Conservation (phyloP, 2,329 filamentous ascomycete species). For the Fusarium foetens region DNA sequence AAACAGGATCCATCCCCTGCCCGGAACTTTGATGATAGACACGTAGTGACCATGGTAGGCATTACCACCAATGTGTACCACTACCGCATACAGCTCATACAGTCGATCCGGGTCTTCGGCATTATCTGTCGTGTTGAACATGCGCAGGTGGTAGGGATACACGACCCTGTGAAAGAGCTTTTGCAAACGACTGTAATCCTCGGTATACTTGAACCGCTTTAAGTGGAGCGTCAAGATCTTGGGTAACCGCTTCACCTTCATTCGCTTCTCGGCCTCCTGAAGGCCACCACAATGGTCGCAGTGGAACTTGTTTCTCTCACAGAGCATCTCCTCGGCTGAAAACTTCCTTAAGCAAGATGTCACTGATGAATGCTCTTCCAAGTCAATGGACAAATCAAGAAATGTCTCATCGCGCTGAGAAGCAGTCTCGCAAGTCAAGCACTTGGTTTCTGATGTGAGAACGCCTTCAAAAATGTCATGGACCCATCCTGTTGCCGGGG, state of each 20-base stretch:
- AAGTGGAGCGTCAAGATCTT: constrained; percentile 91
- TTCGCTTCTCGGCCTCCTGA: constrained; percentile 97
- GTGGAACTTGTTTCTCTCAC: constrained; percentile 98
- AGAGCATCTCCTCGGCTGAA: constrained; percentile 97
- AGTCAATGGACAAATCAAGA: constrained; percentile 92
- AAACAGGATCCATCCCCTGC: constrained; percentile 94
- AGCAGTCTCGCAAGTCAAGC: constrained; percentile 93
- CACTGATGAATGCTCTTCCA: constrained; percentile 95
- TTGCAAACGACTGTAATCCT: constrained; percentile 91
- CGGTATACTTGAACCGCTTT: constrained; percentile 98
- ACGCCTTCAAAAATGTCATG: constrained; percentile 97
- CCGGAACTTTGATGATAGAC: constrained; percentile 96
- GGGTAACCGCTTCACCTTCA: constrained; percentile 97
- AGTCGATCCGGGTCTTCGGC: constrained; percentile 91
- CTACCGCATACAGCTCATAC: constrained; percentile 96
- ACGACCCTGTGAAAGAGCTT: constrained; percentile 97
- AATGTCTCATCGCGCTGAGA: constrained; percentile 97
- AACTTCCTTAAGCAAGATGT: constrained; percentile 96
- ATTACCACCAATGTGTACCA: constrained; percentile 96
- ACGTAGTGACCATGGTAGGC: constrained; percentile 99
- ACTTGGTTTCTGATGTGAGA: constrained; percentile 94
- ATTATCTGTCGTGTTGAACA: constrained; percentile 98
- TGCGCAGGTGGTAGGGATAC: constrained; percentile 93
- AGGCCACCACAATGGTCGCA: constrained; percentile 96
- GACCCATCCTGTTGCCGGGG: constrained; percentile 84